These are phyloP conservation scores for Neonectria magnoliae DNA, from an alignment of 2,329 filamentous ascomycete species.

Conservation along the genomic window DNA sequence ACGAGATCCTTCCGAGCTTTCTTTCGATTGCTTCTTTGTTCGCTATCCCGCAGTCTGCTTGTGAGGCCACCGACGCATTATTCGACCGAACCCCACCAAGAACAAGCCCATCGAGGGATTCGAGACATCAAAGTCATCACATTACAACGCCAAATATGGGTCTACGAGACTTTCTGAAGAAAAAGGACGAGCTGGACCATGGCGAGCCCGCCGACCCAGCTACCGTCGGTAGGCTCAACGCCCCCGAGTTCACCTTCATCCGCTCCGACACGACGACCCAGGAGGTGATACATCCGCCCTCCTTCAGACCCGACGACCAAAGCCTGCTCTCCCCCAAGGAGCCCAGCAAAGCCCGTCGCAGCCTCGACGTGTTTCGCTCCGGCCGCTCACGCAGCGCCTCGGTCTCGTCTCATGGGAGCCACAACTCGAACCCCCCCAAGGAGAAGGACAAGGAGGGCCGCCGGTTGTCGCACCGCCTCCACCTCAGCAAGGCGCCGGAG, in stretches of 20 bases:
- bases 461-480: conserved; percentile 76
- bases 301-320: conserved; percentile 41
- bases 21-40: not conserved
- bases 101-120: not conserved
- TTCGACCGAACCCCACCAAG: not conserved
- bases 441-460: conserved; percentile 47
- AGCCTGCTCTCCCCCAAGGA: conserved; percentile 46
- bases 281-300: conserved; percentile 80
- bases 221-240: conserved; percentile 49
- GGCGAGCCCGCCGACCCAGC: conserved; percentile 49
- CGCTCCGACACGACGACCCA: conserved; percentile 84
- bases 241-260: conserved; percentile 82
- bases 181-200: conserved; percentile 59
- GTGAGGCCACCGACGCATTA: not conserved
- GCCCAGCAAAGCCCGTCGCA: conserved; percentile 51
- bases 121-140: not conserved
- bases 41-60: not conserved
- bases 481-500: conserved; percentile 67
- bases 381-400: conserved; percentile 61
- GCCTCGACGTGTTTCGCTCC: conserved; percentile 58
- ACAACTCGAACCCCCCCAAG: conserved; percentile 41
- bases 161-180: conserved; percentile 63
- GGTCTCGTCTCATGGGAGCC: conserved; percentile 53
- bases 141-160: conserved; percentile 52
- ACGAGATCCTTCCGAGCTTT: not conserved